Evolutionary conservation across 768 basidiomycete species (phyloP).

Genomic region (Cyathus striatus): DNA sequence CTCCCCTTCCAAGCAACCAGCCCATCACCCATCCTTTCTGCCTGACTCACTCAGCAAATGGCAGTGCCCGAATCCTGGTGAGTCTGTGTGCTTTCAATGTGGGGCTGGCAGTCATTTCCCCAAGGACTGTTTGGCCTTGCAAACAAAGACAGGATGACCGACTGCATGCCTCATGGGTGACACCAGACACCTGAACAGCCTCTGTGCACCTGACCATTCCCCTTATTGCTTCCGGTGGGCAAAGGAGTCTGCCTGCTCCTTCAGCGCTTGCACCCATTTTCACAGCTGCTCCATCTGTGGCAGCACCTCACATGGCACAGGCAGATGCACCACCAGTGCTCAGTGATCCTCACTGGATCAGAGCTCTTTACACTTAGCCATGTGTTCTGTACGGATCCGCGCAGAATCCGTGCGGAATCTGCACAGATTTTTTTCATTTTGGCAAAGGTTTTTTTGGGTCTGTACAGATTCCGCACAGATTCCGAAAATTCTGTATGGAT

Average conservation of each 20-base stretch:
- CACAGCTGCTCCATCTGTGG: constrained; percentile 27
- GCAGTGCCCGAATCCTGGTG: neutral
- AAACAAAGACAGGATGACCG: constrained; percentile 17
- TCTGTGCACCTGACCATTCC: constrained; percentile 12
- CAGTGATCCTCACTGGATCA: constrained; percentile 25
- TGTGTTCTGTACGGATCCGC: too few species aligned
- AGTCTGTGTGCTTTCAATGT: constrained; percentile 20
- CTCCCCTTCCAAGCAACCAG: neutral
- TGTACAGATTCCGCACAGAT: too few species aligned
- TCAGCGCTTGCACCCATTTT: constrained; percentile 11
- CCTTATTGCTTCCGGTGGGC: constrained; percentile 23
- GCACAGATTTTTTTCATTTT: too few species aligned
- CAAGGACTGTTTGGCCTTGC: constrained; percentile 10
- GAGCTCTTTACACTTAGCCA: too few species aligned
- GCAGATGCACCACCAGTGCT: constrained; percentile 12
- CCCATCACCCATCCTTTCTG: neutral
- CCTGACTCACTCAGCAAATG: neutral
- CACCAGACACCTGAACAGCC: constrained; percentile 10
- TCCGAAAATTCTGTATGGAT: too few species aligned
- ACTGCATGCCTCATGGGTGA: constrained; percentile 9
- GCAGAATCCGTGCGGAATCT: too few species aligned
- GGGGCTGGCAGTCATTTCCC: constrained; percentile 17
- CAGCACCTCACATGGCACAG: constrained; percentile 19
- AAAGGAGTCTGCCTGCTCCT: constrained; percentile 10
- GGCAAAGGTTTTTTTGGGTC: too few species aligned